These are phyloP conservation scores for Effrenium voratum DNA, from an alignment of 73 alveolate species.

Conservation along the genomic window DNA sequence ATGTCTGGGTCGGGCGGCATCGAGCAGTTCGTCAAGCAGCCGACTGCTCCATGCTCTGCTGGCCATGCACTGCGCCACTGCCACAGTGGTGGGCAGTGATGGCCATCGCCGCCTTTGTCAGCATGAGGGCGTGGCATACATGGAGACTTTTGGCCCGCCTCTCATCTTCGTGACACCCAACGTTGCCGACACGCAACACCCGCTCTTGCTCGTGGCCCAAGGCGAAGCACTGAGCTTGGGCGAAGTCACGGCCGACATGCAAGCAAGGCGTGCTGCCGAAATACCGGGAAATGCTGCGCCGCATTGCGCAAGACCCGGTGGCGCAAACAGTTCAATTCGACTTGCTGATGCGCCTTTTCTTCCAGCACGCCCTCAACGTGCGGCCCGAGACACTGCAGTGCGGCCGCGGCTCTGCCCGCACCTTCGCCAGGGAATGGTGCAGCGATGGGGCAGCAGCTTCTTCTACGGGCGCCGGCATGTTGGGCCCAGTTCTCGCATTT, in stretches of 20 bases:
- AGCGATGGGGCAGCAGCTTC: conserved; percentile 20
- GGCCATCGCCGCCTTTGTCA: conserved; percentile 53
- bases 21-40: not conserved
- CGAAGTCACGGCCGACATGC: not conserved
- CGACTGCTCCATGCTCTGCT: not conserved
- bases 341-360: not conserved
- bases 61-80: not conserved
- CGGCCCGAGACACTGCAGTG: conserved; percentile 49
- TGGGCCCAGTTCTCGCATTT: conserved; percentile 33
- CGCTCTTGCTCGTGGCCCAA: conserved; percentile 14
- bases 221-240: not conserved
- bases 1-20: too few species aligned
- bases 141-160: conserved; percentile 39
- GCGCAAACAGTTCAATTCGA: not conserved
- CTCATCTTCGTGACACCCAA: conserved; percentile 44
- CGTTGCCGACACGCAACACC: conserved; percentile 56
- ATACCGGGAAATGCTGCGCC: conserved; percentile 13
- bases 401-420: not conserved
- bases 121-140: conserved; percentile 46
- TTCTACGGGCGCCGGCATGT: conserved; percentile 15
- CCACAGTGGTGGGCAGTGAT: conserved; percentile 37
- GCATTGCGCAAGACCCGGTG: conserved; percentile 11
- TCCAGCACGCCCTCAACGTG: conserved; percentile 36
- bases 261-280: not conserved
- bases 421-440: conserved; percentile 9